Evolutionary conservation across 1,284 basidiomycete species (phyloP).

Genomic region (Microbotryum scabiosae): DNA sequence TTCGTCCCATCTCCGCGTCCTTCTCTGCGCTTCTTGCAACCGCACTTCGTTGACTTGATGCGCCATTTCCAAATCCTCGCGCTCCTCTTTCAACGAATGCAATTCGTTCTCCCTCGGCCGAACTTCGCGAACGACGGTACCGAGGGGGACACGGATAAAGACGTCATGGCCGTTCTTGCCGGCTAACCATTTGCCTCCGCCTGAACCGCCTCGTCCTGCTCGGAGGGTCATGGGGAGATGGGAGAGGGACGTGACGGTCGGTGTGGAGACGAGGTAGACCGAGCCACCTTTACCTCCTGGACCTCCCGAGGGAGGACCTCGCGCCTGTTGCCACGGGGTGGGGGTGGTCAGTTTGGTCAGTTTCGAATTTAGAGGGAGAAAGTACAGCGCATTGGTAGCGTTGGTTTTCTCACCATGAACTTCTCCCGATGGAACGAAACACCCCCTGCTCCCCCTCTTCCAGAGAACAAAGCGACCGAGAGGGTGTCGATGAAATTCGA

Average conservation of each 20-base stretch:
- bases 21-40: slow-evolving; percentile 25
- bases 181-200: slow-evolving; percentile 74
- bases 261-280: slow-evolving; percentile 69
- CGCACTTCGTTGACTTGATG: slow-evolving; percentile 27
- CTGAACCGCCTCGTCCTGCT: slow-evolving; percentile 59
- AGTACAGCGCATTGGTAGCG: slow-evolving; percentile 60
- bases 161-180: slow-evolving; percentile 64
- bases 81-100: slow-evolving; percentile 46
- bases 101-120: slow-evolving; percentile 56
- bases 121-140: slow-evolving; percentile 76
- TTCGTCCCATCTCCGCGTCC: slow-evolving; percentile 22
- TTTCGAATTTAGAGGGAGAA: neutral
- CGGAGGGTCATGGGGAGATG: slow-evolving; percentile 59
- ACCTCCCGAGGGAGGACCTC: slow-evolving; percentile 84
- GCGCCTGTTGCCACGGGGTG: slow-evolving; percentile 37
- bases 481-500: slow-evolving; percentile 28
- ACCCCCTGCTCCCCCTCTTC: slow-evolving; percentile 19
- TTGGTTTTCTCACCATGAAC: slow-evolving; percentile 61
- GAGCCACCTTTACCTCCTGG: slow-evolving; percentile 80
- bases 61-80: slow-evolving; percentile 56
- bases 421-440: slow-evolving; percentile 28
- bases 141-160: slow-evolving; percentile 71
- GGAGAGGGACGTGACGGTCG: slow-evolving; percentile 65
- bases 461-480: slow-evolving; percentile 8
- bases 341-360: neutral